Conservation (phyloP, 257 asterid species). For the Salvia miltiorrhiza region DNA sequence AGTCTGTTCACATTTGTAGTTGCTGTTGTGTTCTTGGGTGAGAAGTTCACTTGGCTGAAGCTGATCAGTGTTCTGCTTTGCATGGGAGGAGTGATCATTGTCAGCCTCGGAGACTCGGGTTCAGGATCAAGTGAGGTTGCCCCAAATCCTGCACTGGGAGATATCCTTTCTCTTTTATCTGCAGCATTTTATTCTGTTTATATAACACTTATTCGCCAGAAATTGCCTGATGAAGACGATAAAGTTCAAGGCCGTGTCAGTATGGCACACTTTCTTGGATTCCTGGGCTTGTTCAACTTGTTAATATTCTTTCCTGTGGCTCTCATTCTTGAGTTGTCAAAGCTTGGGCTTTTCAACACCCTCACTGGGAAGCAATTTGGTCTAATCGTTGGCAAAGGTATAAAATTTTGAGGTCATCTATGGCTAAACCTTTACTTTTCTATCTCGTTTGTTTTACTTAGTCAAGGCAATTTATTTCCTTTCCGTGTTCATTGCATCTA, state of each 20-base stretch:
- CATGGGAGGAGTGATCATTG: conserved; percentile 88
- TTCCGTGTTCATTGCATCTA: neutral
- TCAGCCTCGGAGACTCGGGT: conserved; percentile 80
- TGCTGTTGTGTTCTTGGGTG: conserved; percentile 82
- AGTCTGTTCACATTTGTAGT: conserved; percentile 92
- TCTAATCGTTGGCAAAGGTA: conserved; percentile 91
- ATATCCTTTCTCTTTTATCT: conserved; percentile 65
- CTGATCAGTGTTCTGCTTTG: conserved; percentile 83
- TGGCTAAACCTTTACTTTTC: neutral
- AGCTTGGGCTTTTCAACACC: conserved; percentile 51
- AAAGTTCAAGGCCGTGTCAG: conserved; percentile 54
- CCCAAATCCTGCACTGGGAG: conserved; percentile 73
- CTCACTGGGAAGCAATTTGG: conserved; percentile 71
- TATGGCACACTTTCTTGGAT: conserved; percentile 96
- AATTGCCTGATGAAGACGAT: conserved; percentile 83
- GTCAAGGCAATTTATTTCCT: no score
- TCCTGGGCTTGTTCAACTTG: conserved; percentile 80
- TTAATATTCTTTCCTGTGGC: conserved; percentile 72
- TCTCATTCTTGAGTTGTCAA: conserved; percentile 49
- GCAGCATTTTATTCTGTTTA: conserved; percentile 83
- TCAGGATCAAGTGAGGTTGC: conserved; percentile 48
- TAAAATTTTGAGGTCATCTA: conserved; percentile 10
- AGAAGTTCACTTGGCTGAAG: conserved; percentile 86
- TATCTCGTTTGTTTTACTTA: no score
- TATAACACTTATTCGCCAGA: conserved; percentile 76